Evolutionary conservation across 345 rosid species (phyloP), one percentile per base, ranked within the genome.

Genomic region (Hirschfeldia incana): DNA sequence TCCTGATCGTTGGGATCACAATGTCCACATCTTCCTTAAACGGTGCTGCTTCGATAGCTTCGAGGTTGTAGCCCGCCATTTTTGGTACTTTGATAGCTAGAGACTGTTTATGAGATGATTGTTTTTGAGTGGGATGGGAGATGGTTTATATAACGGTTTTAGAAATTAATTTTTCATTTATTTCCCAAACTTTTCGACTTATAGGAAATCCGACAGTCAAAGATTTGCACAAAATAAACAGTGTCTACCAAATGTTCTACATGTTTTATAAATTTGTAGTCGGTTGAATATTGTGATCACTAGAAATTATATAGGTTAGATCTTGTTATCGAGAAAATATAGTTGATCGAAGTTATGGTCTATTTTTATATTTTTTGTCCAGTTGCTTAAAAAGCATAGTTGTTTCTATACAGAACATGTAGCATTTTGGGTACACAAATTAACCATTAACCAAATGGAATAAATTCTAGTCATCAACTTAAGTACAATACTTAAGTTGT

Each of bases 1-100:
- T 90, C 26, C 97, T 74, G 68, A 90, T 92, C 33, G 95, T 92
- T 15, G 97, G 95, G 72, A 92, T 92, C 51, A 92, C 95, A 76
- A 92, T 90, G 72, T 92, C 97, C 0, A 92, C 84, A 85, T 92
- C 96, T 5, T 92, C 94, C 26, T 89, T 87, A 10, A 92, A 79
- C 49, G 85, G 81, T 13, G 92, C 85, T 1, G 75, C 70, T n/a
- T 89, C 86, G 3, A 79, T 34, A 13, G 78, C 80, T 13, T 69
- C 80, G 1, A 84, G 76, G 63, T 74, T 76, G 42, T 79, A 67
- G 3, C 79, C 73, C 0, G 84, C 82, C 89, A 86, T 87, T 28
- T 79, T 73, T 79, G 7, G 28, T 44, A 21, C 13, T 61, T 49
- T 33, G 63, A 64, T 27, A 37, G 61, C n/a, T 58, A 26, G 21